phyloP scores from a whole-genome alignment of 306 rosid species.

The Lithocarpus polystachyus region DNA sequence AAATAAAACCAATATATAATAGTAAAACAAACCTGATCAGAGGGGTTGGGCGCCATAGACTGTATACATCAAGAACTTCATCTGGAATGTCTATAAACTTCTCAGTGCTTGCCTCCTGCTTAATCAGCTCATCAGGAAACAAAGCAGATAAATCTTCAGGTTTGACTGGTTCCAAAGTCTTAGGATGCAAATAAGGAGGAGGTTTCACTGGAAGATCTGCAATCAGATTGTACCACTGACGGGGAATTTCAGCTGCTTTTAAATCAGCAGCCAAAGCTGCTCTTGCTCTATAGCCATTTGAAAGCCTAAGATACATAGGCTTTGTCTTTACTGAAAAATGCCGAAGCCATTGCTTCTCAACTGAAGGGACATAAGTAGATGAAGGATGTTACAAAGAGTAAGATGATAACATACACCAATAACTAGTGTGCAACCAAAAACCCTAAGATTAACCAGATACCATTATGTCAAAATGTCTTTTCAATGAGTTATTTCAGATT shows the following conservation, averaged over 20 bases:
- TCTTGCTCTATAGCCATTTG: conserved; percentile 56
- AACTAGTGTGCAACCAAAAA: conserved; percentile 6
- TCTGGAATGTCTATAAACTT: conserved; percentile 77
- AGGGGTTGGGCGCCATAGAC: conserved; percentile 96
- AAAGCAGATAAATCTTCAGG: conserved; percentile 84
- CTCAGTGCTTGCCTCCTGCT: conserved; percentile 69
- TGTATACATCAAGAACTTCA: conserved; percentile 74
- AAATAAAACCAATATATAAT: neutral
- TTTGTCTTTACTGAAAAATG: conserved; percentile 35
- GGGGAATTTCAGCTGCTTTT: conserved; percentile 56
- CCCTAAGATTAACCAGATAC: conserved; percentile 5
- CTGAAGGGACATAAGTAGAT: conserved; percentile 29
- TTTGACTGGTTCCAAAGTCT: conserved; percentile 63
- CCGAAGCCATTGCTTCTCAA: conserved; percentile 51
- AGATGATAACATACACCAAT: conserved; percentile 1
- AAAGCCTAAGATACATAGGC: conserved; percentile 40
- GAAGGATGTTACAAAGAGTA: neutral
- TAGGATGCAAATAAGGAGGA: conserved; percentile 86
- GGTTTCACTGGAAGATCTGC: conserved; percentile 91
- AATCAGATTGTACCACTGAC: conserved; percentile 79
- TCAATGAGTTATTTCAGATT: neutral
- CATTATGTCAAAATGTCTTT: neutral
- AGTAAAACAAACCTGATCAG: conserved; percentile 66
- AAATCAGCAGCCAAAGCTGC: conserved; percentile 40
- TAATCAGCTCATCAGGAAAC: conserved; percentile 70